Evolutionary conservation across 305 asterid genomes (phyloP).

Genomic region (Fraxinus baroniana): DNA sequence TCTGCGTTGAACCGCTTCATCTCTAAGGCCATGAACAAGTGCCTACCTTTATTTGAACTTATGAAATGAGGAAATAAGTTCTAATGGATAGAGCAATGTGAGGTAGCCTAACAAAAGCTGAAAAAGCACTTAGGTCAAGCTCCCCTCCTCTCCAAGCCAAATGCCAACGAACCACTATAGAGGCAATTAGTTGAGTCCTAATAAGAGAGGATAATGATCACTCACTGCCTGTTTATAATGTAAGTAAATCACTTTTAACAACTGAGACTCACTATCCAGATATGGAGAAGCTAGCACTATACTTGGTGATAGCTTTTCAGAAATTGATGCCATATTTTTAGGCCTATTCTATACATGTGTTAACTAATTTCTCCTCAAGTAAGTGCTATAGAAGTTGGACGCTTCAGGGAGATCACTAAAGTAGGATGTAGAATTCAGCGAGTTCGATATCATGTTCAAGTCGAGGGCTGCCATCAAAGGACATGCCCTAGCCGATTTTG

Average conservation of each 20-base stretch:
- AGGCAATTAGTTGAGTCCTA: neutral
- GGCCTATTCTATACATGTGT: neutral
- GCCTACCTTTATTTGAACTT: too few species aligned
- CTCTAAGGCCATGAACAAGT: too few species aligned
- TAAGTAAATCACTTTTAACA: neutral
- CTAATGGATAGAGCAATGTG: neutral
- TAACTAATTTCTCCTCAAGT: too few species aligned
- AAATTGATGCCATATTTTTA: neutral
- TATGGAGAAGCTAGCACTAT: neutral
- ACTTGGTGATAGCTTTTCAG: neutral
- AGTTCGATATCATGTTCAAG: too few species aligned
- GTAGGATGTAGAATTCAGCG: too few species aligned
- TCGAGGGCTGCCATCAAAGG: too few species aligned
- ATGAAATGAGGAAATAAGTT: neutral
- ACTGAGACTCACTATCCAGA: neutral
- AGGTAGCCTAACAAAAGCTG: neutral
- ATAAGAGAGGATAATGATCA: neutral
- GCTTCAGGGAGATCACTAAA: too few species aligned
- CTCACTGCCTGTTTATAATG: neutral
- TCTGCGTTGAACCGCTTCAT: too few species aligned
- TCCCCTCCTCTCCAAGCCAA: neutral
- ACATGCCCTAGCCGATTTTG: too few species aligned
- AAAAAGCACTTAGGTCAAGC: neutral
- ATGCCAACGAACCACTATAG: neutral
- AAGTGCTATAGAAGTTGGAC: neutral